A percentile compares a stretch with the other conserved stretches of the same genome.
These are phyloP conservation scores for Lodderomyces elongisporus DNA, from an alignment of 1,139 yeast species.

Conservation along the genomic window DNA sequence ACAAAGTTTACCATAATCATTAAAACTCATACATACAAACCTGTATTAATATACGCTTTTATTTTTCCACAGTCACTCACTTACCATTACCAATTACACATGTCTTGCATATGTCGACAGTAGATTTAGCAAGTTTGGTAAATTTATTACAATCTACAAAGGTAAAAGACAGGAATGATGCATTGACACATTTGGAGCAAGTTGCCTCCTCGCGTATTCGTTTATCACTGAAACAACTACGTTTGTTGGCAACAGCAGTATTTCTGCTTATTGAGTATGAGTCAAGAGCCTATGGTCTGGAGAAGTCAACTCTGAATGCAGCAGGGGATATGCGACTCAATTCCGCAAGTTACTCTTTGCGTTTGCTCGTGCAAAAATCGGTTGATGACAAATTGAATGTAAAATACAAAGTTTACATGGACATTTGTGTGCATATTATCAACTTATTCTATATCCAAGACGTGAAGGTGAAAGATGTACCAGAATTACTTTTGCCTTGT, in stretches of 20 bases:
- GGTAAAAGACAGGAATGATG: slow-evolving; percentile 51
- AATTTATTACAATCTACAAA: slow-evolving; percentile 36
- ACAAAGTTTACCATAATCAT: too few relatives aligned
- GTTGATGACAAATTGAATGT: slow-evolving; percentile 18
- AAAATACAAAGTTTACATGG: slow-evolving; percentile 28
- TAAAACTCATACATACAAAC: too few relatives aligned
- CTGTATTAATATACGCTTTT: too few relatives aligned
- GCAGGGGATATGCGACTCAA: slow-evolving; percentile 36
- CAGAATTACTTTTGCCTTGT: slow-evolving; percentile 30
- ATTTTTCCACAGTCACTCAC: too few relatives aligned
- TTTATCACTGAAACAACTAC: slow-evolving; percentile 21
- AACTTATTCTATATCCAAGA: slow-evolving; percentile 14
- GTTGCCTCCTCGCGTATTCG: slow-evolving; percentile 19
- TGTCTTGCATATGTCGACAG: slow-evolving; percentile 11
- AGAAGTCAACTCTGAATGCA: slow-evolving; percentile 19
- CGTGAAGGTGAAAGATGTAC: too few relatives aligned
- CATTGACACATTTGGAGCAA: slow-evolving; percentile 37
- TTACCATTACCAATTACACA: too few relatives aligned
- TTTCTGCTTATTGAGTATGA: slow-evolving; percentile 41
- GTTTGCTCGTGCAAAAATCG: slow-evolving; percentile 25
- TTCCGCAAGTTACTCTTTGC: slow-evolving; percentile 35
- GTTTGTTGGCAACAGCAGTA: slow-evolving; percentile 29
- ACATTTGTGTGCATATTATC: slow-evolving; percentile 21
- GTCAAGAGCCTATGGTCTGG: slow-evolving; percentile 26
- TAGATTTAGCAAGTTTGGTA: slow-evolving; percentile 10